Base-by-base conservation (phyloP, 768 basidiomycete genomes). In the Kwoniella bestiolae region DNA sequence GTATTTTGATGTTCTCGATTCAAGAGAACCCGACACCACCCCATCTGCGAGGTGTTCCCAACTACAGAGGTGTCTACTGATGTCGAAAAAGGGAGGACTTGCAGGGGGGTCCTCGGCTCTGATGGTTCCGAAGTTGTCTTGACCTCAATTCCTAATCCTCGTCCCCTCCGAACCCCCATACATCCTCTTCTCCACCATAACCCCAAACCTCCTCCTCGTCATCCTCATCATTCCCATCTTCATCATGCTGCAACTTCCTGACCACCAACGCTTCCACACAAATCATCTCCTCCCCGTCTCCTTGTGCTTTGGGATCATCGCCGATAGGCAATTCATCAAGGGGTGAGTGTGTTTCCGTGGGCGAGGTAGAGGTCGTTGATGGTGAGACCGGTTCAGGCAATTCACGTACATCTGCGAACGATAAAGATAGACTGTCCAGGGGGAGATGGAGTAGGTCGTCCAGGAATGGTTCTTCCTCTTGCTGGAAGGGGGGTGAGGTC, bases 181-280 rank as follows among this genome's bases (percentile, higher is more conserved):
- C 74, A 56, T 71, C 71, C 46, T 76, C 75, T 9, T 66, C 74
- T n/a, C 66, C 71, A 21, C 67, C 70, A 53, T 65, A 67, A 12
- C 66, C 55, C 59, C 60, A 67, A 5, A 56, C 55, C 23, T 66
- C 68, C 56, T 69, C 68, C 23, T 31, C 57, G 46, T 60, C 65
- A 4, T 51, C 63, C 35, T 64, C 62, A 63, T 59, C 51, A 21
- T 59, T 32, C 23, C 49, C 63, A 47, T 46, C 52, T 21, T 61
- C 46, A n/a, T 67, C 69, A 58, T 60, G 58, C 31, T 69, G 68
- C 23, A 60, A 35, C 50, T 80, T 80, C 21, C 78, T 60, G 31
- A 80, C 74, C 12, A 80, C 75, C 26, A 80, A 58, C 9, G 78
- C 79, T 56, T 80, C 79, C 3, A 80, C 79, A 63, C 79, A 80